Percentiles rank a stretch among this genome's conserved stretches.
Evolutionary conservation across 148 eudicot genomes (phyloP).

Genomic region (Arctostaphylos glauca): DNA sequence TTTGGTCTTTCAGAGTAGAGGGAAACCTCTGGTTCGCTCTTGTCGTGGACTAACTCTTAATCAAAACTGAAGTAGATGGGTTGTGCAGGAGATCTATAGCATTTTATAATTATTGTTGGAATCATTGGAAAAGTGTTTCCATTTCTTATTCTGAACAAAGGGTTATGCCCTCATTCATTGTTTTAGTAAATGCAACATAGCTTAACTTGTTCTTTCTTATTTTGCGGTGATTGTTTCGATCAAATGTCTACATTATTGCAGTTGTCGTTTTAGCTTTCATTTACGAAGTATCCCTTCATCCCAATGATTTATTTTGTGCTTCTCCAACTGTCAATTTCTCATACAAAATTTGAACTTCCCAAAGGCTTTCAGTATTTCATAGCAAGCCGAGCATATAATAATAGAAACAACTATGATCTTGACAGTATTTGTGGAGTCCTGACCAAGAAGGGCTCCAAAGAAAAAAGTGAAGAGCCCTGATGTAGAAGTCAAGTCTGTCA

Average conservation of each 20-base stretch:
- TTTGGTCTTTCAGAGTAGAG: not conserved
- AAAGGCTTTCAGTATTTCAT: slow-evolving; percentile 25
- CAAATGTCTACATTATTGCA: too few relatives aligned
- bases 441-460: slow-evolving; percentile 42
- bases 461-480: slow-evolving; percentile 48
- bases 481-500: slow-evolving; percentile 41
- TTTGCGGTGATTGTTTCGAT: too few relatives aligned
- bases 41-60: not conserved
- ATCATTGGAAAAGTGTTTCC: not conserved
- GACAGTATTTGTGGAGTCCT: slow-evolving; percentile 26
- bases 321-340: too few relatives aligned
- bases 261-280: too few relatives aligned
- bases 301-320: too few relatives aligned
- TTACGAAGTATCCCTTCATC: too few relatives aligned
- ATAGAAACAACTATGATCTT: slow-evolving; percentile 35
- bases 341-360: slow-evolving; percentile 16
- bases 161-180: not conserved
- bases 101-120: not conserved
- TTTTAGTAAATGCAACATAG: not conserved
- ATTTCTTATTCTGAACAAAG: not conserved
- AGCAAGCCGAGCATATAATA: slow-evolving; percentile 38
- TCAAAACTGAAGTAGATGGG: not conserved
- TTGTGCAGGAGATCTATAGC: not conserved
- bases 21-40: not conserved
- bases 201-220: not conserved